phyloP scores from a whole-genome alignment of 2,329 filamentous ascomycete genomes.

The Blastomyces parvus region DNA sequence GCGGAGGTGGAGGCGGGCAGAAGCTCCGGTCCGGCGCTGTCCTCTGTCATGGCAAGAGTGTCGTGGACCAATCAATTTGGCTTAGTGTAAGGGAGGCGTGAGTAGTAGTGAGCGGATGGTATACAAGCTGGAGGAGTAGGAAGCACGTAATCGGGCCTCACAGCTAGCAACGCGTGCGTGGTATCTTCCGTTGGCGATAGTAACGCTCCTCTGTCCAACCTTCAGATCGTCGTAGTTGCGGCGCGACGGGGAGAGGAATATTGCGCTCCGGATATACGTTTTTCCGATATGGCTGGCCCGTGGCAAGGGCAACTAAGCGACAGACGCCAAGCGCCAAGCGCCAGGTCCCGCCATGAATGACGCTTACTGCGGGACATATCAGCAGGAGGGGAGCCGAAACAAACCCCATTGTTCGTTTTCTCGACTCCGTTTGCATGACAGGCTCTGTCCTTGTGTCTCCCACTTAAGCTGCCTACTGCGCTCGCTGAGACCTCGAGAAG shows the following conservation, averaged over 20 bases:
- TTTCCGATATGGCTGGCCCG: neutral
- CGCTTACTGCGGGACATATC: neutral
- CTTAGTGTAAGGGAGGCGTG: too few species aligned
- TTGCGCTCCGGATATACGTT: neutral
- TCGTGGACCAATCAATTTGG: neutral
- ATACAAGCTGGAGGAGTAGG: neutral
- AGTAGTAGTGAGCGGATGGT: neutral
- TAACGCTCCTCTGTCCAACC: too few species aligned
- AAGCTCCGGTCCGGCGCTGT: constrained; percentile 27
- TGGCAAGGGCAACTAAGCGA: neutral
- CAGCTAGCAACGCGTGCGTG: neutral
- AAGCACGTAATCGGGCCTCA: neutral
- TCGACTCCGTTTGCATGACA: neutral
- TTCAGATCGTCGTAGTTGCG: too few species aligned
- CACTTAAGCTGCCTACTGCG: neutral
- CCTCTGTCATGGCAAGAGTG: constrained; percentile 20
- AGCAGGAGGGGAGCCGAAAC: neutral
- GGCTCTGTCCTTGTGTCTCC: neutral
- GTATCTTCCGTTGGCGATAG: neutral
- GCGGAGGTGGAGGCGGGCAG: neutral
- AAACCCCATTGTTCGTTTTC: neutral
- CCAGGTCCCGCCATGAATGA: neutral
- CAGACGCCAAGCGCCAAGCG: neutral
- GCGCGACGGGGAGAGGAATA: too few species aligned
- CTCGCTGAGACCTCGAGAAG: neutral